phyloP scores from a whole-genome alignment of 768 basidiomycete genomes.

The Tylopilus cervinicoccineus region DNA sequence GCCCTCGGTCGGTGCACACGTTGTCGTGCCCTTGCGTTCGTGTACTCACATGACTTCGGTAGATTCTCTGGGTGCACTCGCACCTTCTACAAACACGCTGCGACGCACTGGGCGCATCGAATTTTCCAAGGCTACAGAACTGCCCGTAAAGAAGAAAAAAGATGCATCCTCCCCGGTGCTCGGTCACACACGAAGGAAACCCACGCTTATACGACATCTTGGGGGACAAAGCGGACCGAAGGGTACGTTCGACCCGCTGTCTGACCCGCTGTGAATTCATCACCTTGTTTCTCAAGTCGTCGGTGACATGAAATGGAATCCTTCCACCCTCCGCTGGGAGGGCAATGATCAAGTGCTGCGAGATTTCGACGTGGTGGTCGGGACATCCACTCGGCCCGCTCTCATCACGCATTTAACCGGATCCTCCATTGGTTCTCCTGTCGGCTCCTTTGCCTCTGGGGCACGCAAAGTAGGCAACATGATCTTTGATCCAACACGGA shows the following conservation, averaged over 20 bases:
- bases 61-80: conserved; percentile 29
- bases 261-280: conserved; percentile 13
- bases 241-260: conserved; percentile 44
- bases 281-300: conserved; percentile 53
- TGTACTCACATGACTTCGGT: conserved; percentile 4
- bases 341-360: conserved; percentile 91
- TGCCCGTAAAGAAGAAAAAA: conserved; percentile 54
- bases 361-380: conserved; percentile 81
- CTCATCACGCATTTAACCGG: conserved; percentile 93
- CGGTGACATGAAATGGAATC: conserved; percentile 98
- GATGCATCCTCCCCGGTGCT: conserved; percentile 41
- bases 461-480: conserved; percentile 95
- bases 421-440: conserved; percentile 79
- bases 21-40: not conserved
- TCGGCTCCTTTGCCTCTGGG: conserved; percentile 68
- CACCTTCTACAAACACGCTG: conserved; percentile 48
- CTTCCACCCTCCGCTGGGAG: conserved; percentile 87
- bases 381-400: conserved; percentile 85
- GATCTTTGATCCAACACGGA: conserved; percentile 91
- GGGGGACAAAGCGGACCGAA: conserved; percentile 65
- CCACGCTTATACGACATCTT: conserved; percentile 84
- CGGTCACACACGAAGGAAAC: conserved; percentile 59
- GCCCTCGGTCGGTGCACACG: conserved; percentile 36
- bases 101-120: conserved; percentile 59
- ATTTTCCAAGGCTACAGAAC: conserved; percentile 39